These are phyloP conservation scores for Nicotiana tomentosiformis DNA, from an alignment of 257 asterid genomes.

Conservation along the genomic window DNA sequence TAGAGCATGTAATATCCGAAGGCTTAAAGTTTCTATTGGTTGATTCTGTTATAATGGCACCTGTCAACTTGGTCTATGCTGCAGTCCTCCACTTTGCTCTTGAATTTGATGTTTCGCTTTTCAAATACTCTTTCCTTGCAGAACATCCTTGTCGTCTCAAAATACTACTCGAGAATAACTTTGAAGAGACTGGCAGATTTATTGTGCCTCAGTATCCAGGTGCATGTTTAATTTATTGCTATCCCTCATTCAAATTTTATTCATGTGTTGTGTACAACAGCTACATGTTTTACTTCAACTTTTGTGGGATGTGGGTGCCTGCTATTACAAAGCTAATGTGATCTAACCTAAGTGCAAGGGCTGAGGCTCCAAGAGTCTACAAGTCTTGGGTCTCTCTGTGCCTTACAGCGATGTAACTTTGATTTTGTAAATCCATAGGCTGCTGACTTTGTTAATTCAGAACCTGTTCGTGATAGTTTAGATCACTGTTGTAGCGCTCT, in stretches of 20 bases:
- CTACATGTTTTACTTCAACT: not conserved
- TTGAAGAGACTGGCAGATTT: constrained; percentile 91
- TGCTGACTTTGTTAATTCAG: not conserved
- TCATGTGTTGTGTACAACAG: not conserved
- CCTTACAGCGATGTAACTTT: not conserved
- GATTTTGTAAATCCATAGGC: not conserved
- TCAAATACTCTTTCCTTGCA: constrained; percentile 35
- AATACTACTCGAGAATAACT: constrained; percentile 81
- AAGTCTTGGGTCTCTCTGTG: not conserved
- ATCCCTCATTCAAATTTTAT: not conserved
- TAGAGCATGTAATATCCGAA: constrained; percentile 65
- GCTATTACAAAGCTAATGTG: not conserved
- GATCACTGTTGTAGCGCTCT: not conserved
- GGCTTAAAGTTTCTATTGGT: not conserved
- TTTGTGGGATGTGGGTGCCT: not conserved
- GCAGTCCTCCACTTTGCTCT: not conserved
- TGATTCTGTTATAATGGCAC: not conserved
- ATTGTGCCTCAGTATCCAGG: constrained; percentile 76
- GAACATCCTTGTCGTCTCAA: constrained; percentile 93
- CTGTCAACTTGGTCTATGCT: not conserved
- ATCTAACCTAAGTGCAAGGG: not conserved
- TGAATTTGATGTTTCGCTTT: not conserved
- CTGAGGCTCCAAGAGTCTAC: not conserved
- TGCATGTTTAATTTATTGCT: constrained; percentile 14
- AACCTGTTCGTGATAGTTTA: not conserved